phyloP scores from a whole-genome alignment of 371 early-diverging fungal species.

The Nosema muscidifuracis region DNA sequence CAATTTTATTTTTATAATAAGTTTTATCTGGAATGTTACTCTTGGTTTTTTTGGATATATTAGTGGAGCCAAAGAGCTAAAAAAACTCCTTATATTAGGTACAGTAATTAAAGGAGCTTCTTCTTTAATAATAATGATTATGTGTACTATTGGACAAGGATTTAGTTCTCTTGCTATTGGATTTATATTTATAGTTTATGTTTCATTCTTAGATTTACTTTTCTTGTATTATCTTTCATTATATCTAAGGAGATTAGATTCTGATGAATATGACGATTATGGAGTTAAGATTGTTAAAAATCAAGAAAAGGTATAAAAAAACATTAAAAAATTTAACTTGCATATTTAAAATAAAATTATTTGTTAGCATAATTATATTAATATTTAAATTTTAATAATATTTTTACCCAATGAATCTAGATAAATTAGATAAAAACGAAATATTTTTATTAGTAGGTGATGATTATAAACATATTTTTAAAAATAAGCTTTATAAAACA shows the following conservation, averaged over 20 bases:
- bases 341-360: too few relatives aligned
- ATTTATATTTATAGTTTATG: constrained; percentile 4
- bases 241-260: constrained; percentile 30
- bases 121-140: constrained; percentile 20
- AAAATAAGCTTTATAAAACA: background rate
- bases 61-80: background rate
- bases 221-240: constrained; percentile 41
- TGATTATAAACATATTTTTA: background rate
- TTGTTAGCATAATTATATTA: background rate
- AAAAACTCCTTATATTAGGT: constrained; percentile 1
- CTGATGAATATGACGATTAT: constrained; percentile 45
- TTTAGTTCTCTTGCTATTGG: constrained; percentile 21
- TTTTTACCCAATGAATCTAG: background rate
- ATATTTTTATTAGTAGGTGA: background rate
- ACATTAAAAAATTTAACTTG: background rate
- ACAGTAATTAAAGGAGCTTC: background rate
- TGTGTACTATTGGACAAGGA: constrained; percentile 22
- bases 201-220: background rate
- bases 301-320: background rate
- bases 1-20: background rate
- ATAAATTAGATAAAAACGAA: background rate
- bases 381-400: background rate
- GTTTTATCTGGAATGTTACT: background rate
- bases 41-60: background rate
- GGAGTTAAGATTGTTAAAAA: constrained; percentile 24